Evolutionary conservation across 169 alveolate species (phyloP).

Genomic region (Cryptosporidium bovis): DNA sequence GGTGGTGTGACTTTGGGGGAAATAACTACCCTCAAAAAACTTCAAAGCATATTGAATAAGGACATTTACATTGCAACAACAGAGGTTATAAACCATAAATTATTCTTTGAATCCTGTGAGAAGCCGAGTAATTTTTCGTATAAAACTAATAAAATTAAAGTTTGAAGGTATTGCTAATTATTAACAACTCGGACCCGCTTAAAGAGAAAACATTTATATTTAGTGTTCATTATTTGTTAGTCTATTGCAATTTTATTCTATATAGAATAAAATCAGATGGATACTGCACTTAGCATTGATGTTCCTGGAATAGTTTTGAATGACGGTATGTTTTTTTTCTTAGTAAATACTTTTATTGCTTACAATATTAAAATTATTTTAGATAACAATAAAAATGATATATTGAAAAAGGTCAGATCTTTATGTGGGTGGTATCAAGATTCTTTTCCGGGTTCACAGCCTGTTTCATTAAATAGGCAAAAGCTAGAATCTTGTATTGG

Average conservation of each 20-base stretch:
- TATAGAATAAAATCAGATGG: constrained; percentile 13
- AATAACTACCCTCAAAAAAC: constrained; percentile 77
- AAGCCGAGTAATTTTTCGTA: constrained; percentile 37
- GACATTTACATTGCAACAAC: constrained; percentile 66
- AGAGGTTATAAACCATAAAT: constrained; percentile 47
- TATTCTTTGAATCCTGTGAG: constrained; percentile 57
- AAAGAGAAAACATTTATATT: neutral
- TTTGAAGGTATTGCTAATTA: neutral
- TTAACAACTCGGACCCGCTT: neutral
- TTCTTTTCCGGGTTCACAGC: constrained; percentile 90
- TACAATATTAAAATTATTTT: neutral
- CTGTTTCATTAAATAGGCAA: constrained; percentile 85
- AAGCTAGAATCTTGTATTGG: constrained; percentile 75
- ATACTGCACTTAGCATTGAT: constrained; percentile 32
- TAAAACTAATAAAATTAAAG: constrained; percentile 9
- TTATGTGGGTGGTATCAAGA: constrained; percentile 87
- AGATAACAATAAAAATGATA: constrained; percentile 21
- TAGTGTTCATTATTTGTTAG: neutral
- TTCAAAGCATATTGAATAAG: constrained; percentile 26
- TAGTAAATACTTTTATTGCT: neutral
- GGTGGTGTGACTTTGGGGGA: constrained; percentile 83
- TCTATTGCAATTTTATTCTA: neutral
- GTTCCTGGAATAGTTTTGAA: constrained; percentile 58
- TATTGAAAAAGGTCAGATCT: constrained; percentile 76
- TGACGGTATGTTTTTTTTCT: constrained; percentile 34